These are phyloP conservation scores for Durotheca rogersii DNA, from an alignment of 495 filamentous ascomycete species.

Conservation along the genomic window DNA sequence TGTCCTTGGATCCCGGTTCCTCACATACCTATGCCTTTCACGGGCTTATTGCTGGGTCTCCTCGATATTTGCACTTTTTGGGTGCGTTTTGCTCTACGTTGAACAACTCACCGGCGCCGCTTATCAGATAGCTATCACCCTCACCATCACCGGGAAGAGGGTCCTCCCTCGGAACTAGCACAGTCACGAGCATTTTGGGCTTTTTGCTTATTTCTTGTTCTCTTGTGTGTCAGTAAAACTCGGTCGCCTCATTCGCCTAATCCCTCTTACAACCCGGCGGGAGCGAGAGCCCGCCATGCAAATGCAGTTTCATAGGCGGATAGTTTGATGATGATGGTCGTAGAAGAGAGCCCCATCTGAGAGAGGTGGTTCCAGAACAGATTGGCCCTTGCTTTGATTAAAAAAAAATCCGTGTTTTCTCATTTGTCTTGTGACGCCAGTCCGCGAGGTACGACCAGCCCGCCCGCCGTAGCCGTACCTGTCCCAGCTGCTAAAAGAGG, in stretches of 20 bases:
- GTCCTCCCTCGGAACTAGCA: background rate
- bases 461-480: constrained; percentile 27
- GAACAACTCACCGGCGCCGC: too few relatives aligned
- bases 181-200: background rate
- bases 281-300: constrained; percentile 33
- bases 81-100: too few relatives aligned
- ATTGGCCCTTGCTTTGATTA: too few relatives aligned
- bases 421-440: constrained; percentile 37
- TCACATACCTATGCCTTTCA: too few relatives aligned
- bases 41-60: too few relatives aligned
- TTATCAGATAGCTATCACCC: too few relatives aligned
- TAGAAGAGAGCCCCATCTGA: constrained; percentile 28
- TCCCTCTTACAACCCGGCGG: constrained; percentile 39
- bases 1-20: too few relatives aligned
- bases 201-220: background rate
- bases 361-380: too few relatives aligned
- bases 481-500: constrained; percentile 28
- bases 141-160: too few relatives aligned
- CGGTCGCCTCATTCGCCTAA: constrained; percentile 42
- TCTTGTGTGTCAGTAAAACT: constrained; percentile 32
- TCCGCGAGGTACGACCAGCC: constrained; percentile 33
- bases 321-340: too few relatives aligned
- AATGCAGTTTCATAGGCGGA: too few relatives aligned
- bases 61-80: too few relatives aligned
- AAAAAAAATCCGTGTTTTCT: constrained; percentile 28